These are phyloP conservation scores for Cyclanthera cordifolia DNA, from an alignment of 306 rosid species.

Conservation along the genomic window DNA sequence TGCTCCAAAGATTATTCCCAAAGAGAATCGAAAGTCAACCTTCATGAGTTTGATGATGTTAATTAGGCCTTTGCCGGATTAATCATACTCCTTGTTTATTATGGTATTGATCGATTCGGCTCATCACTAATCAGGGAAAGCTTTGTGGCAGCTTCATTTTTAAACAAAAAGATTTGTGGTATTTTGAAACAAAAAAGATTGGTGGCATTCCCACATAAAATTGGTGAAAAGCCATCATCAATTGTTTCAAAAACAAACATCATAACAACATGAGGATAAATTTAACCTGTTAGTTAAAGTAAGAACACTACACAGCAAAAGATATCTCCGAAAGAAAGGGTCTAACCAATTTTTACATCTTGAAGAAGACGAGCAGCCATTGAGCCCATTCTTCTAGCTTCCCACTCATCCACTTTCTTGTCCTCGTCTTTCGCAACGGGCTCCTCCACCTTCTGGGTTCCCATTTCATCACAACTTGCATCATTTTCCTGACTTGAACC, in stretches of 20 bases:
- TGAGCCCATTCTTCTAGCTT: slow-evolving; percentile 71
- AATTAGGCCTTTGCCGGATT: too few relatives aligned
- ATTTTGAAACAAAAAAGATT: background rate
- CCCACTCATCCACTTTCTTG: slow-evolving; percentile 58
- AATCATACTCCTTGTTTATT: too few relatives aligned
- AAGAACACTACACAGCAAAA: background rate
- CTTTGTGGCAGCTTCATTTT: background rate
- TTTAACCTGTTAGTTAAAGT: background rate
- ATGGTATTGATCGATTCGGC: too few relatives aligned
- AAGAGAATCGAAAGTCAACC: too few relatives aligned
- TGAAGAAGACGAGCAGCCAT: slow-evolving; percentile 77
- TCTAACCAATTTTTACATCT: slow-evolving; percentile 54
- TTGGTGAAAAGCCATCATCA: background rate
- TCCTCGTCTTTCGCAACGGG: slow-evolving; percentile 16
- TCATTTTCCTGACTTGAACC: slow-evolving; percentile 20
- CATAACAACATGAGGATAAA: background rate
- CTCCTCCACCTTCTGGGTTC: slow-evolving; percentile 24
- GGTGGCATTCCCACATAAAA: background rate
- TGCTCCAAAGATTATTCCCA: too few relatives aligned
- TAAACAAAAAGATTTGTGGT: background rate
- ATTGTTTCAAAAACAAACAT: background rate
- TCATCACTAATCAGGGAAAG: too few relatives aligned
- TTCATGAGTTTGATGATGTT: too few relatives aligned
- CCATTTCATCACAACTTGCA: slow-evolving; percentile 20
- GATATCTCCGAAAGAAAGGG: background rate